Evolutionary conservation across 2,329 filamentous ascomycete species (phyloP).

Genomic region (Ophiostoma ulmi): DNA sequence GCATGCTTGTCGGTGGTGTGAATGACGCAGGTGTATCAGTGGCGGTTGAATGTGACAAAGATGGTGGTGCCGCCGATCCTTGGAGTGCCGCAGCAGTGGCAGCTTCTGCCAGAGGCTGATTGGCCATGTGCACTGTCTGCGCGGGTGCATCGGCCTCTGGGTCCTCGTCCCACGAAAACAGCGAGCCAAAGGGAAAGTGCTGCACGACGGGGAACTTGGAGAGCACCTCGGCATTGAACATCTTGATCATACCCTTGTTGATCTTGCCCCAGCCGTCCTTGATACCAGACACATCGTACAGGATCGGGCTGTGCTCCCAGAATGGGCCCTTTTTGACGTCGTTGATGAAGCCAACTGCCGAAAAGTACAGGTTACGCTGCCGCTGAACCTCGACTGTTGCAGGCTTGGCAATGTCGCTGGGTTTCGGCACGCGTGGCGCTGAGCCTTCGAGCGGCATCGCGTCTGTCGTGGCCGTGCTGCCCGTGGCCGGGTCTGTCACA

Average conservation of each 20-base stretch:
- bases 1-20: background rate
- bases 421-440: slow-evolving; percentile 62
- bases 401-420: slow-evolving; percentile 61
- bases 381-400: slow-evolving; percentile 62
- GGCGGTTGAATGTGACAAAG: background rate
- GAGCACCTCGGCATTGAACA: slow-evolving; percentile 96
- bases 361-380: slow-evolving; percentile 79
- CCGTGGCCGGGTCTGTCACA: slow-evolving; percentile 37
- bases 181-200: slow-evolving; percentile 77
- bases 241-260: slow-evolving; percentile 98
- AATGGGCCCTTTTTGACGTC: slow-evolving; percentile 96
- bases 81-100: slow-evolving; percentile 13
- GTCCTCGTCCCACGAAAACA: slow-evolving; percentile 72
- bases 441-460: slow-evolving; percentile 75
- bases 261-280: slow-evolving; percentile 96
- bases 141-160: slow-evolving; percentile 50
- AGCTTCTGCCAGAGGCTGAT: slow-evolving; percentile 41
- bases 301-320: slow-evolving; percentile 91
- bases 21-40: background rate
- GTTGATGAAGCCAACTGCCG: slow-evolving; percentile 92
- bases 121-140: slow-evolving; percentile 53
- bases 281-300: slow-evolving; percentile 92
- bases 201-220: slow-evolving; percentile 98
- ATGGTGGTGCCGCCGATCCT: background rate
- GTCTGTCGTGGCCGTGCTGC: slow-evolving; percentile 38